Conservation (phyloP, 192 early-diverging fungal species). For the Rhizophlyctis rosea region DNA sequence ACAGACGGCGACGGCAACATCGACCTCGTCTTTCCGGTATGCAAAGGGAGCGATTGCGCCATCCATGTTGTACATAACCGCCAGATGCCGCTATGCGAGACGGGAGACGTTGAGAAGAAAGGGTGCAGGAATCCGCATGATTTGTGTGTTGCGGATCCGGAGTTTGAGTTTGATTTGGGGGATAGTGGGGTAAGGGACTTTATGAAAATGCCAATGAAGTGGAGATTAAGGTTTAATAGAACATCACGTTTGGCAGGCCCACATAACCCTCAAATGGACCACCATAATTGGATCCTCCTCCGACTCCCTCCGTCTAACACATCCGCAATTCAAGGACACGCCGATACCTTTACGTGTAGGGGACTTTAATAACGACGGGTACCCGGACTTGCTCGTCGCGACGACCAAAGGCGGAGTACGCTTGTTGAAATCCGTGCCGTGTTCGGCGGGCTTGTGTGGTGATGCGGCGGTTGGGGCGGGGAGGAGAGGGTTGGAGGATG, state of each 20-base stretch:
- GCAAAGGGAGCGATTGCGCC: constrained; percentile 48
- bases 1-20: constrained; percentile 89
- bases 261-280: constrained; percentile 13
- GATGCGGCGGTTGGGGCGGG: constrained; percentile 39
- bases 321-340: constrained; percentile 2
- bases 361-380: constrained; percentile 89
- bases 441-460: constrained; percentile 46
- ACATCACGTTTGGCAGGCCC: constrained; percentile 2
- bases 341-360: constrained; percentile 40
- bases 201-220: background rate
- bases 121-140: constrained; percentile 63
- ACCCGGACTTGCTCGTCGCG: constrained; percentile 80
- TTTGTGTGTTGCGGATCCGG: constrained; percentile 71
- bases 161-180: constrained; percentile 65
- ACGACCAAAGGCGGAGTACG: constrained; percentile 55
- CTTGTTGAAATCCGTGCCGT: constrained; percentile 65
- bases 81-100: constrained; percentile 75
- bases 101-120: constrained; percentile 20
- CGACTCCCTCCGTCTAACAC: constrained; percentile 5
- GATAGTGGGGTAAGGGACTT: background rate
- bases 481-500: constrained; percentile 61
- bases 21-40: constrained; percentile 76
- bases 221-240: no score
- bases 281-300: background rate
- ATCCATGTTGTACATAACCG: constrained; percentile 79